Conservation (phyloP, 169 alveolate genomes). For the Eimeria zaria region DNA sequence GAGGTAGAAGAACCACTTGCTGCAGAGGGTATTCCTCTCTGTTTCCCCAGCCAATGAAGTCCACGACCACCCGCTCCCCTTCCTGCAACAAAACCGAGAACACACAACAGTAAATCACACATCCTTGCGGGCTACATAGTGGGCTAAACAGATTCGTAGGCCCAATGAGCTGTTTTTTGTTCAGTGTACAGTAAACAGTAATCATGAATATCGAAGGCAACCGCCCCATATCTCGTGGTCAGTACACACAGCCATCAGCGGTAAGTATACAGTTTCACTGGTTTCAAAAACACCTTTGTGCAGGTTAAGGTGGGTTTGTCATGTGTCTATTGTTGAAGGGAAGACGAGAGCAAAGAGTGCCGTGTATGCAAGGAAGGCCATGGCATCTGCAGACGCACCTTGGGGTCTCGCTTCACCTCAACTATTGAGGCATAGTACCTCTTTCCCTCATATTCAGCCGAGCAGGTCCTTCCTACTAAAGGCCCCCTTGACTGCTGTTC, state of each 20-base stretch:
- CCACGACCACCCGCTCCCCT: constrained; percentile 83
- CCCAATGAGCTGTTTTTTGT: too few relatives aligned
- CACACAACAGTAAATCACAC: neutral
- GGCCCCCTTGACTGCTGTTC: constrained; percentile 26
- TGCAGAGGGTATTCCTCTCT: constrained; percentile 80
- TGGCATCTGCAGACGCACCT: constrained; percentile 23
- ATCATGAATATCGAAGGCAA: neutral
- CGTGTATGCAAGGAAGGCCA: neutral
- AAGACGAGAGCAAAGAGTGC: neutral
- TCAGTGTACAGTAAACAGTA: neutral
- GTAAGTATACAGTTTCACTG: neutral
- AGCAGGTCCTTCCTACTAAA: constrained; percentile 80
- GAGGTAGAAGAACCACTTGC: constrained; percentile 82
- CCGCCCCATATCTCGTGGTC: neutral
- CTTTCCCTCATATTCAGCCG: constrained; percentile 82
- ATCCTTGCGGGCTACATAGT: neutral
- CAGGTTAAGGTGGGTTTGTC: neutral
- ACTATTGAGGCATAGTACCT: constrained; percentile 77
- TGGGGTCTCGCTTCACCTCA: constrained; percentile 75
- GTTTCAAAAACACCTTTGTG: neutral
- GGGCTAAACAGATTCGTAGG: neutral
- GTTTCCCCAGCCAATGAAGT: constrained; percentile 85
- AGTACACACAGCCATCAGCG: neutral
- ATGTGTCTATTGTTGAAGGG: neutral
- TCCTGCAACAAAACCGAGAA: constrained; percentile 42